Evolutionary conservation across 371 early-diverging fungal species (phyloP), one percentile per base, ranked within the genome.

Genomic region (Mucor piriformis): DNA sequence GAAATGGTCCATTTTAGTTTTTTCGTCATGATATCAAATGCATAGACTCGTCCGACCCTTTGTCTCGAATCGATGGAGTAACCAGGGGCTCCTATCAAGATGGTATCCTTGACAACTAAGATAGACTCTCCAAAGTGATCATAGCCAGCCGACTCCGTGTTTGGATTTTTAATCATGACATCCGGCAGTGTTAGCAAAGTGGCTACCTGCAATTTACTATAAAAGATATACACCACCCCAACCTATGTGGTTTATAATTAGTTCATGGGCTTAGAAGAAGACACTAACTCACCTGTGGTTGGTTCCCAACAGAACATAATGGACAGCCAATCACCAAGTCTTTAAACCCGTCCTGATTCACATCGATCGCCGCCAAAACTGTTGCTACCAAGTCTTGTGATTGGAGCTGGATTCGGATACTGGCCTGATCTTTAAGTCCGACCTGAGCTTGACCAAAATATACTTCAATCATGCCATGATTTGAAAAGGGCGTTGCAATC

Each of bases 291-390:
- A 69, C 81, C 64, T 83, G 82, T 23, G 32, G 46, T 15, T 59
- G 40, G 6, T 52, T 59, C 32, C 33, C 27, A 13, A 62, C 57
- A 21, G 74, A 57, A 46, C 76, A 77, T 46, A 80, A 76, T 2
- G 94, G 92, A 48, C 89, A 87, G 6, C 90, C 92, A 32, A 92
- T 65, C 0, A 92, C 57, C 21, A 94, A 66, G 65, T 92, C 92
- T 12, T 51, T 64, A 32, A 58, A 72, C 0, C 90, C 92, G 64
- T 90, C 86, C 18, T 78, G 80, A 54, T 91, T 76, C 23, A 91
- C 56, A 74, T 92, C 92, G 16, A 84, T 63, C 2, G 82, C 86
- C 24, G 67, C 61, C 18, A 92, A 50, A 10, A 67, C 66, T 1
- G 74, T 70, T 6, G 92, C 92, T 54, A 88, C 70, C n/a, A 81